Percentiles rank a stretch among this genome's conserved stretches.
Conservation (phyloP, 257 asterid genomes). For the Cruciata laevipes region DNA sequence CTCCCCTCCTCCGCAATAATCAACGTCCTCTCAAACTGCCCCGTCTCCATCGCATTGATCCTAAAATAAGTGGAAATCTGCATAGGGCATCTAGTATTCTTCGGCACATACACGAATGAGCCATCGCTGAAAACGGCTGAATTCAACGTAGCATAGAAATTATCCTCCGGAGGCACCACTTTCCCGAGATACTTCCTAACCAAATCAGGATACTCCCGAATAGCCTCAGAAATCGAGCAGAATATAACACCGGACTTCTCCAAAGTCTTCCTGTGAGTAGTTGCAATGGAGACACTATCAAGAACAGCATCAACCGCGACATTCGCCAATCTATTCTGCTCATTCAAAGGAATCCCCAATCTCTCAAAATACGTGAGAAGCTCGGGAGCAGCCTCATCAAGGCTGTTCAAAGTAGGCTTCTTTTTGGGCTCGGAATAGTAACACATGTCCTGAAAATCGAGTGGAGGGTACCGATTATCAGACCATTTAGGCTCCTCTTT, state of each 20-base stretch:
- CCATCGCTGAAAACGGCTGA: conserved; percentile 98
- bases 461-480: conserved; percentile 63
- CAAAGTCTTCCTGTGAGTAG: conserved; percentile 79
- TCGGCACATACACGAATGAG: conserved; percentile 84
- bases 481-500: conserved; percentile 95
- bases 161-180: conserved; percentile 89
- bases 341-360: conserved; percentile 84
- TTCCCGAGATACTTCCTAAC: conserved; percentile 67
- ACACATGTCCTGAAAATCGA: conserved; percentile 66
- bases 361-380: conserved; percentile 72
- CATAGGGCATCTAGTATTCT: conserved; percentile 86
- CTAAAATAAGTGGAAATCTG: conserved; percentile 90
- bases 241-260: conserved; percentile 85
- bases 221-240: conserved; percentile 91
- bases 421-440: conserved; percentile 89
- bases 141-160: conserved; percentile 74
- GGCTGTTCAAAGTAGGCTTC: conserved; percentile 75
- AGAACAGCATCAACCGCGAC: conserved; percentile 96
- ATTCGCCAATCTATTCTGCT: conserved; percentile 77
- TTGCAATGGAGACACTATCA: conserved; percentile 91
- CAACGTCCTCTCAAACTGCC: conserved; percentile 94
- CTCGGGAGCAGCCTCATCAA: conserved; percentile 91
- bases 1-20: conserved; percentile 91
- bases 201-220: conserved; percentile 74
- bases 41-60: conserved; percentile 95